phyloP scores from a whole-genome alignment of 1,284 basidiomycete genomes.

The Heterobasidion irregulare region DNA sequence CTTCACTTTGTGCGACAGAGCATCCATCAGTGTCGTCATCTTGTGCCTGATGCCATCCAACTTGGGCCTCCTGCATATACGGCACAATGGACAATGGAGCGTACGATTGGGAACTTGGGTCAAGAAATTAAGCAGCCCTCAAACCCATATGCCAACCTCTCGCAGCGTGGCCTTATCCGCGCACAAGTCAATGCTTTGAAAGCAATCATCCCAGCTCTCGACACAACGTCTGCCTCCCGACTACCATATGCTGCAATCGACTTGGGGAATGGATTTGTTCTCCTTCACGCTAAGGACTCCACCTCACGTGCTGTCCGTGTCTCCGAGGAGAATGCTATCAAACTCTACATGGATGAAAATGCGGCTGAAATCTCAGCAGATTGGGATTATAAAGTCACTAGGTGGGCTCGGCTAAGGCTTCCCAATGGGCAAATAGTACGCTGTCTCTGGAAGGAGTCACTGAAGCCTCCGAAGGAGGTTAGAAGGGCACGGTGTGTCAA shows the following conservation, averaged over 20 bases:
- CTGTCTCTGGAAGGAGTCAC: too few relatives aligned
- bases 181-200: slow-evolving; percentile 15
- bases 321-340: too few relatives aligned
- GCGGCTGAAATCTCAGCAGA: too few relatives aligned
- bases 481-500: not conserved
- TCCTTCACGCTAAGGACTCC: not conserved
- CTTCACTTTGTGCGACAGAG: slow-evolving; percentile 18
- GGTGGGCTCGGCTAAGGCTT: too few relatives aligned
- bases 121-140: slow-evolving; percentile 15
- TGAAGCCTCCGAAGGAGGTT: too few relatives aligned
- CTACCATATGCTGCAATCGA: not conserved
- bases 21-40: slow-evolving; percentile 14
- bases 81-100: slow-evolving; percentile 18
- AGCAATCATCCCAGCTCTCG: slow-evolving; percentile 10
- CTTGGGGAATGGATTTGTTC: slow-evolving; percentile 10
- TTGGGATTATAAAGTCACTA: too few relatives aligned
- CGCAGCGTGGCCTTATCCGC: slow-evolving; percentile 10
- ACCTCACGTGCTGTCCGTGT: too few relatives aligned
- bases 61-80: slow-evolving; percentile 12
- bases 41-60: slow-evolving; percentile 12
- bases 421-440: too few relatives aligned
- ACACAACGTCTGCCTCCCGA: not conserved
- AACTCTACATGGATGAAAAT: too few relatives aligned
- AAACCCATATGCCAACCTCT: slow-evolving; percentile 16
- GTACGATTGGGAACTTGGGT: slow-evolving; percentile 17